These are phyloP conservation scores for Exophiala sp. DNA, from an alignment of 2,329 filamentous ascomycete species.

Conservation along the genomic window DNA sequence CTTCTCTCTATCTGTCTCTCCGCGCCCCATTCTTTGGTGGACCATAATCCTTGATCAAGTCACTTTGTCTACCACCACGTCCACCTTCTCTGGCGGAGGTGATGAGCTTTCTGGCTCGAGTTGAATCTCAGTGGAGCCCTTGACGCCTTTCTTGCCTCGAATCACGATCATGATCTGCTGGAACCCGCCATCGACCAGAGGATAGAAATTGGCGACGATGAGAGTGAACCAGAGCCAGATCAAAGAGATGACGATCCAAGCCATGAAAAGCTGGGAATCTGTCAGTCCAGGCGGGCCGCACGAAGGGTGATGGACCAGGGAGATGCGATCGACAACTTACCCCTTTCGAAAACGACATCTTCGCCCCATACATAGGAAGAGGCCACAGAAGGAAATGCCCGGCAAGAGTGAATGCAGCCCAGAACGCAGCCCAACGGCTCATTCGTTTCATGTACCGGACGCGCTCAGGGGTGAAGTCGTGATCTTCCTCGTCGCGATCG, in stretches of 20 bases:
- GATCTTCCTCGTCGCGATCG: not conserved
- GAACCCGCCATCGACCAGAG: slow-evolving; percentile 36
- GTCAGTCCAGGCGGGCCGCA: not conserved
- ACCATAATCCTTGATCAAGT: too few relatives aligned
- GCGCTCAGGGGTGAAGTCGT: not conserved
- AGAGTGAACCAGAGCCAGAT: slow-evolving; percentile 50
- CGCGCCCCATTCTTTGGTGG: too few relatives aligned
- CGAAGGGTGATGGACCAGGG: slow-evolving; percentile 62
- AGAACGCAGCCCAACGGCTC: slow-evolving; percentile 52
- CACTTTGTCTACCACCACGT: too few relatives aligned
- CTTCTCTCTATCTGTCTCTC: too few relatives aligned
- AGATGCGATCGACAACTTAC: slow-evolving; percentile 36
- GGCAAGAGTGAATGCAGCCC: slow-evolving; percentile 58
- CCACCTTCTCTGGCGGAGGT: too few relatives aligned
- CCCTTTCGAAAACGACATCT: not conserved
- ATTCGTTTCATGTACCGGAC: slow-evolving; percentile 37
- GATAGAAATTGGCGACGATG: slow-evolving; percentile 36
- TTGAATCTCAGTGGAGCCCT: not conserved
- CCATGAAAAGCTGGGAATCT: slow-evolving; percentile 69
- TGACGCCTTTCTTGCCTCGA: not conserved
- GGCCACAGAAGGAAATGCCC: slow-evolving; percentile 65
- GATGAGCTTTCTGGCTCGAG: too few relatives aligned
- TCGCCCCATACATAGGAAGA: slow-evolving; percentile 70
- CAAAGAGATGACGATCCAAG: slow-evolving; percentile 69
- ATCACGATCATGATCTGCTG: slow-evolving; percentile 6